Base-by-base conservation (phyloP, 352 stramenopile species). In the Vaucheria bursata region DNA sequence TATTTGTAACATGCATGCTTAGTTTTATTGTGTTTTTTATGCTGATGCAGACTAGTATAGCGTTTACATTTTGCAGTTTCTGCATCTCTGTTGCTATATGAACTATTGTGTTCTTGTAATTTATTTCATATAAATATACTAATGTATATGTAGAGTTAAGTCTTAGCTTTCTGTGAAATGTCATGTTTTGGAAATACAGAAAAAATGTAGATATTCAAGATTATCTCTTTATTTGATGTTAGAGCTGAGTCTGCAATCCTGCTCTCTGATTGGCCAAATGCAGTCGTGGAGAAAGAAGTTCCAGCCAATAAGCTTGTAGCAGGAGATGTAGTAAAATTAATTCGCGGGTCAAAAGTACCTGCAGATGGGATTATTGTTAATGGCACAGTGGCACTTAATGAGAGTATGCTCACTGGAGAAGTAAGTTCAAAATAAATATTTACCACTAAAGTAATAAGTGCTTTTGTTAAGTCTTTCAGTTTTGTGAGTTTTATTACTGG, bases 321-420 rank as follows among this genome's bases (percentile, higher is more conserved):
- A 4, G 77, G 77, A 29, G 45, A 75, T 29, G 73, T 82, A 4
- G 67, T 76, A 31, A 82, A 82, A 74, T 53, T 82, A 59, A 70
- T 82, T n/a, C 52, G 77, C n/a, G 77, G 77, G 8, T 65, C 6
- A 0, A 33, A 80, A 66, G 72, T 77, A 6, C 77, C 77, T 1
- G 71, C 71, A 29, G 77, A 82, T 37, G 70, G 71, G 3, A 52
- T 80, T n/a, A 74, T 82, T 7, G 25, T 82, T 7, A n/a, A 49
- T 7, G 77, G 77, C 31, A 70, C 68, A 25, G 77, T 65, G 1
- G 77, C 77, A 32, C 38, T 82, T 38, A 65, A 82, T 40, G 77
- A 80, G 64, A 79, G 71, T 59, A 82, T 82, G 77, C 65, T 82
- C 6, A 82, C 77, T 0, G 77, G 77, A 39, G 77, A 81, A 34